These are phyloP conservation scores for Prunus mira DNA, from an alignment of 306 rosid genomes.

Conservation along the genomic window DNA sequence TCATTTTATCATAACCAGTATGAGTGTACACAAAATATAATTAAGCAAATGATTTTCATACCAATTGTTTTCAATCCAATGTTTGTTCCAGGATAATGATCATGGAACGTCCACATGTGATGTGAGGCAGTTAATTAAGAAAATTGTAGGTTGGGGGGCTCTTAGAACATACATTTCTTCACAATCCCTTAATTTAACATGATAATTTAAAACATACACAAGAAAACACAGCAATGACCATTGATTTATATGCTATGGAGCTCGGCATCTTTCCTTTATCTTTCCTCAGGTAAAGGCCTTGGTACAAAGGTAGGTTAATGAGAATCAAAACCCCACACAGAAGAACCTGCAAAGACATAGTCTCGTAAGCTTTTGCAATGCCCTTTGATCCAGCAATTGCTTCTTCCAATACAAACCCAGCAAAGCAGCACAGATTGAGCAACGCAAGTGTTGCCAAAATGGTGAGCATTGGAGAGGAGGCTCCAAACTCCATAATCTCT, in stretches of 20 bases:
- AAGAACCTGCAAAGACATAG: slow-evolving; percentile 46
- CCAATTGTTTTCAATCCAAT: too few relatives aligned
- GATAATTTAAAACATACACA: slow-evolving; percentile 17
- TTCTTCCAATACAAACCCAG: slow-evolving; percentile 32
- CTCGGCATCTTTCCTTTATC: slow-evolving; percentile 60
- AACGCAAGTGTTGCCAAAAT: slow-evolving; percentile 60
- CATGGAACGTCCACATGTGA: too few relatives aligned
- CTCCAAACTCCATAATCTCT: slow-evolving; percentile 77
- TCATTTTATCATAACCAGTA: too few relatives aligned
- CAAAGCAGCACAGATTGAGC: slow-evolving; percentile 53
- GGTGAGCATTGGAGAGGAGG: slow-evolving; percentile 58
- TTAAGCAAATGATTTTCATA: too few relatives aligned
- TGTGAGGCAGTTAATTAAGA: too few relatives aligned
- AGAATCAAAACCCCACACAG: slow-evolving; percentile 34
- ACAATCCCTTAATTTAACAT: too few relatives aligned
- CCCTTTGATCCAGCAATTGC: slow-evolving; percentile 25
- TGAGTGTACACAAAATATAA: too few relatives aligned
- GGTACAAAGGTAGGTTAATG: slow-evolving; percentile 58
- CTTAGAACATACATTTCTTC: too few relatives aligned
- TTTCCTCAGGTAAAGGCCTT: slow-evolving; percentile 60
- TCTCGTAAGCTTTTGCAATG: slow-evolving; percentile 20
- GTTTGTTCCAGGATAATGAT: too few relatives aligned
- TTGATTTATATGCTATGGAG: slow-evolving; percentile 45
- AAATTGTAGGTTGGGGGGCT: too few relatives aligned
- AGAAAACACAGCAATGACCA: slow-evolving; percentile 26